These are phyloP conservation scores for Takashimella tepidaria DNA, from an alignment of 1,284 basidiomycete genomes.

Conservation along the genomic window DNA sequence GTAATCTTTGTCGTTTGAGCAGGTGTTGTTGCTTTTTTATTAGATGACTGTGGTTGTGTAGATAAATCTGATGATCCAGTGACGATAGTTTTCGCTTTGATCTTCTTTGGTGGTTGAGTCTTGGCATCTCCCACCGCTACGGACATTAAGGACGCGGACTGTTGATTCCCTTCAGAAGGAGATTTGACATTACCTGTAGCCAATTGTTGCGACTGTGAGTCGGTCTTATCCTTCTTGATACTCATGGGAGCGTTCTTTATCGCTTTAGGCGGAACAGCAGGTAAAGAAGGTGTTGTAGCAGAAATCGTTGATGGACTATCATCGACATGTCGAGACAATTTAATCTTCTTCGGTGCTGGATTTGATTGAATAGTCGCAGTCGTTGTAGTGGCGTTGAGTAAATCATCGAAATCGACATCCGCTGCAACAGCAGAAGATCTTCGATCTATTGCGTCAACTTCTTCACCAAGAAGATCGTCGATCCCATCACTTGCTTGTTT, in stretches of 20 bases:
- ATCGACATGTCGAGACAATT: conserved; percentile 11
- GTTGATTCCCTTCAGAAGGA: too few relatives aligned
- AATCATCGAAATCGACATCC: conserved; percentile 23
- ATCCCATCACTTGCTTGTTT: conserved; percentile 17
- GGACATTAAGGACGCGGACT: too few relatives aligned
- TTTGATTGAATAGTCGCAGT: too few relatives aligned
- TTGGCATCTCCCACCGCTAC: not conserved
- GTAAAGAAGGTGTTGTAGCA: not conserved
- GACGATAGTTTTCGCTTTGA: not conserved
- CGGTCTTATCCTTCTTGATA: not conserved
- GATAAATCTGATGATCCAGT: not conserved
- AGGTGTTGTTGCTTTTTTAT: not conserved
- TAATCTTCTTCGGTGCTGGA: conserved; percentile 34
- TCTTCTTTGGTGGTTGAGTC: conserved; percentile 4
- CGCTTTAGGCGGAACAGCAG: not conserved
- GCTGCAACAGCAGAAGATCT: conserved; percentile 1
- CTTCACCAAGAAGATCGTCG: conserved; percentile 44
- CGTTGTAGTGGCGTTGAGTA: conserved; percentile 22
- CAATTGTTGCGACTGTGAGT: too few relatives aligned
- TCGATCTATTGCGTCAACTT: conserved; percentile 42
- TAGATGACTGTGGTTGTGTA: not conserved
- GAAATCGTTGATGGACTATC: not conserved
- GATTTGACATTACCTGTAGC: too few relatives aligned
- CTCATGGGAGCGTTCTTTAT: not conserved
- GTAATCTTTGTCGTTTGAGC: conserved; percentile 1